These are phyloP conservation scores for Crucihimalaya himalaica DNA, from an alignment of 345 rosid genomes.

Conservation along the genomic window DNA sequence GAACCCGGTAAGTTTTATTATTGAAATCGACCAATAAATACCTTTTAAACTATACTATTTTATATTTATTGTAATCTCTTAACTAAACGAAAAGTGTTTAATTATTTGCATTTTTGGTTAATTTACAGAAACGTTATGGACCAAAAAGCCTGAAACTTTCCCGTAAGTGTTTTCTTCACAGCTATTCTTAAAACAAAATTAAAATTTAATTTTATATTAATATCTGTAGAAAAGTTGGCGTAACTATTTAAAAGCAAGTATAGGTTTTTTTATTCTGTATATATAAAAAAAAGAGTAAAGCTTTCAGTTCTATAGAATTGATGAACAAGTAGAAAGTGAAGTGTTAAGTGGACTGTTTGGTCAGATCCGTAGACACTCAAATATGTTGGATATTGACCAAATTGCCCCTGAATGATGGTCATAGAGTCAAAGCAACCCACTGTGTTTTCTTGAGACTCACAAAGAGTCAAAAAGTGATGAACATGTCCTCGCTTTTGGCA, in stretches of 20 bases:
- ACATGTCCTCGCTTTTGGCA: background rate
- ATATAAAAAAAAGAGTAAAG: no score
- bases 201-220: no score
- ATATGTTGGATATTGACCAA: background rate
- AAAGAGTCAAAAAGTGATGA: conserved; percentile 12
- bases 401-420: conserved; percentile 20
- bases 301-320: background rate
- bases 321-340: background rate
- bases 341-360: conserved; percentile 24
- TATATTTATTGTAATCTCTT: background rate
- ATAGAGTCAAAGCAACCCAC: conserved; percentile 33
- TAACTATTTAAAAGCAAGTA: background rate
- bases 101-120: conserved; percentile 7
- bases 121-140: conserved; percentile 38
- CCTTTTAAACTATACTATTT: background rate
- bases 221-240: background rate
- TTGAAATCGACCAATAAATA: background rate
- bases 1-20: conserved; percentile 20
- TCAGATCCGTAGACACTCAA: conserved; percentile 14
- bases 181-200: background rate
- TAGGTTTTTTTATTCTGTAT: no score
- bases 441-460: conserved; percentile 24
- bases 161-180: conserved; percentile 29
- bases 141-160: conserved; percentile 33
- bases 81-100: background rate